Evolutionary conservation across 1,284 basidiomycete genomes (phyloP), one percentile per base, ranked within the genome.

Genomic region (Phellinidium pouzarii): DNA sequence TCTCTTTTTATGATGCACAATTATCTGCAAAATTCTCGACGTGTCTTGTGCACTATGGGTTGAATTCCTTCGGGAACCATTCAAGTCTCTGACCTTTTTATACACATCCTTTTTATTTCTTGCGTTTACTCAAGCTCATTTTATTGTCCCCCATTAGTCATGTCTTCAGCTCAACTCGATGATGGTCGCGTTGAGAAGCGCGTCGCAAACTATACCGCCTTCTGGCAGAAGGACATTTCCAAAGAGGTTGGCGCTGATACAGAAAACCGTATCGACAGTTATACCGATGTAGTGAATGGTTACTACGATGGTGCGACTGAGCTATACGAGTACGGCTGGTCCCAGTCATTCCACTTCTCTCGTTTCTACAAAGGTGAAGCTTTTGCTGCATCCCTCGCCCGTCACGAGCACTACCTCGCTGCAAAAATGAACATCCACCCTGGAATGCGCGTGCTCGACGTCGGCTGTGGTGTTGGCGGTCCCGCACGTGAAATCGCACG

Each of bases 391-490:
- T 82, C 89, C 51, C 78, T 99, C 53, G 94, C 95, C 14, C 87
- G 96, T 50, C 95, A 99, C 67, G 95, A 99, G 73, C 95, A 99
- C 73, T 99, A 95, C 74, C 91, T 99, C 58, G 85, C 94, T 9
- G 74, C 84, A 4, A 80, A 91, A 65, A 93, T 95, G 82, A 67
- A 71, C 46, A 73, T 94, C 59, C 82, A 82, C 55, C 85, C 91
- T 4, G 91, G 91, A 40, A 96, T 96, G 94, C 83, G 87, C 44
- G 94, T 99, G 27, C 85, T 99, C 56, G 95, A 99, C 66, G 94
- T 99, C 56, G 95, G 95, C 1, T 99, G 96, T 67, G 95, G 95
- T 68, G 91, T 99, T 52, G 96, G 96, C 58, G 95, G 96, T 0
- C 95, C 95, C 27, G 95, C 95, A 3, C 82, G 95, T 43, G 92